Base-by-base conservation (phyloP, 768 basidiomycete genomes). In the Podaxis sp. region DNA sequence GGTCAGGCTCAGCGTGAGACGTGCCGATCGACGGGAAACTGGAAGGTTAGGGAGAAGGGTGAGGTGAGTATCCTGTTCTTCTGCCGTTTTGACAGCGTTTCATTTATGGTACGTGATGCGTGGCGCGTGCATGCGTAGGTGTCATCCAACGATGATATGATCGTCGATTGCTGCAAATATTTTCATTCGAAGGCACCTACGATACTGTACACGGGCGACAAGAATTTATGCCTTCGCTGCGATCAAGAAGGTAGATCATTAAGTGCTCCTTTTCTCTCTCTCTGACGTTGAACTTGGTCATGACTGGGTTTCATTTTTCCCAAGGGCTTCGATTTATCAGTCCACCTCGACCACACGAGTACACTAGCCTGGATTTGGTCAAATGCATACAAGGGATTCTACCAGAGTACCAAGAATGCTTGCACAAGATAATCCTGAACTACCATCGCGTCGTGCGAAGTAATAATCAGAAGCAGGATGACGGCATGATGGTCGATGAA, bases 81-180 rank as follows among this genome's bases (percentile, higher is more conserved):
- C 25, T 8, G n/a, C 55, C 36, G 41, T 19, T 33, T 13, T 24
- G 11, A 33, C 25, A 24, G n/a, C 8, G 22, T 15, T 53, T 53
- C 22, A 36, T 38, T 46, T 6, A 41, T 27, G 22, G 41, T 15
- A 43, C 11, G 25, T 51, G 54, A 55, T 29, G 40, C 24, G 8
- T 8, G 24, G 24, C 22, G 24, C 22, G 33, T 54, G 15, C 19
- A 9, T 13, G 38, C 24, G 12, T 40, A 62, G 61, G 55, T 25
- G 19, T 46, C 46, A 7, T 38, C 54, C 6, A 62, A 62, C 27
- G 92, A 94, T 67, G 78, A 79, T 56, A 73, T 89, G 41, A 91
- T 94, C 67, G 73, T 89, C 57, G 93, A 93, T 70, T 94, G 91
- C 67, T 89, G 87, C 68, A 75, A 79, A 66, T 89, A 86, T 71